Base-by-base conservation (phyloP, 345 rosid species). In the Adansonia digitata region DNA sequence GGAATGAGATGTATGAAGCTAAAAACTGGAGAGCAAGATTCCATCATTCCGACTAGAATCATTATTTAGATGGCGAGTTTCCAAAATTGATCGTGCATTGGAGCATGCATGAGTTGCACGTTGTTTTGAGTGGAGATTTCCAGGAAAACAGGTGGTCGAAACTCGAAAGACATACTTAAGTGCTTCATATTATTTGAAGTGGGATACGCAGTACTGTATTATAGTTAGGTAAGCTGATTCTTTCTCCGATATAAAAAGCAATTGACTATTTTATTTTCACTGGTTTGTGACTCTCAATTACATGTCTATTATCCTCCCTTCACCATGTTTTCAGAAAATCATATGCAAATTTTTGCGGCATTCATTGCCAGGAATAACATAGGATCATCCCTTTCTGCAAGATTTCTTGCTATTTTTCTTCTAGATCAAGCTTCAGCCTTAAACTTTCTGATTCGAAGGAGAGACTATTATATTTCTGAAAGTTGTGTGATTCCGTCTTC, bases 1-100 rank as follows among this genome's bases (percentile, higher is more conserved):
- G 85, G 89, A 85, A 90, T 71, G 95, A 94, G 80, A 87, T 92
- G 91, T 65, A 80, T 75, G 93, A 89, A 79, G 97, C 94, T 34
- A 90, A 85, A 78, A 86, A 42, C 72, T 90, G 88, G 88, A 61
- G 76, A 86, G 81, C 63, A 86, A 80, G 48, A 74, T 91, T 78
- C 83, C 87, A 46, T 86, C 96, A 71, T 89, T 84, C 76, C 84
- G 92, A 80, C 79, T 92, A 69, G 94, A 91, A 80, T 86, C 95
- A 70, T 77, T 92, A 64, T 80, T 94, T 61, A 80, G 87, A 69
- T 82, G 87, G 48, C 87, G 93, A 78, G 85, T 83, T 77, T 83
- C 85, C 4, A 82, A 82, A 77, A 80, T 85, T 18, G 87, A 81
- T 78, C 81, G 84, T 77, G 85, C 86, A 39, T 79, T 91, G 74